Base-by-base conservation (phyloP, 305 asterid species). In the Fraxinus nigra region DNA sequence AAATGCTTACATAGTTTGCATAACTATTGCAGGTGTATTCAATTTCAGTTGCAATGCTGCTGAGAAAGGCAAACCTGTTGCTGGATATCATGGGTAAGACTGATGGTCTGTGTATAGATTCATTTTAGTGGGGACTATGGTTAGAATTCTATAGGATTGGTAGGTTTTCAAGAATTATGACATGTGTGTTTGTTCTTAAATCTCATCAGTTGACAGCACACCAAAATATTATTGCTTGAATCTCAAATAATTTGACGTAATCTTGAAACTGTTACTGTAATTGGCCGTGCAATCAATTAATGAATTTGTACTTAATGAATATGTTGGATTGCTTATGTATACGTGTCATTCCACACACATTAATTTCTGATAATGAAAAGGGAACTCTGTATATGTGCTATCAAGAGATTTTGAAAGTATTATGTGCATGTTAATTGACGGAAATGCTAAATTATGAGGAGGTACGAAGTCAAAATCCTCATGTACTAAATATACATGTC, bases 41-140 rank as follows among this genome's bases (percentile, higher is more conserved):
- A 75, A 96, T 98, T 75, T 96, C 99, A 79, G 98, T 94, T 80
- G 98, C 99, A 43, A 92, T 96, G 98, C 89, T 94, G 88, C 87
- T 96, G 87, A 96, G 93, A 92, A 90, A 90, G 97, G 99, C 79
- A 92, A 85, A 72, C 92, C 99, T 1, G 97, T 96, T 82, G 93
- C 99, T 82, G 99, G 98, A 40, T 90, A 92, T 90, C 93, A 94
- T 54, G 99, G 99, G 99, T 96, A 93, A 86, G 79, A 40, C 65
- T 46, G 1, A n/a, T 69, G 22, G 59, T 74, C 73, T 61, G 37
- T 63, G 9, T 28, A 72, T 75, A 22, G 22, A 34, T 20, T 38
- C 72, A 13, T 40, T 80, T 76, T 48, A 46, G 9, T 18, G 2
- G 34, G 37, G 18, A 37, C 32, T 16, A n/a, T 37, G 59, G 67